A percentile compares a stretch with the other conserved stretches of the same genome.
Evolutionary conservation across 257 asterid genomes (phyloP).

Genomic region (Coffea eugenioides): DNA sequence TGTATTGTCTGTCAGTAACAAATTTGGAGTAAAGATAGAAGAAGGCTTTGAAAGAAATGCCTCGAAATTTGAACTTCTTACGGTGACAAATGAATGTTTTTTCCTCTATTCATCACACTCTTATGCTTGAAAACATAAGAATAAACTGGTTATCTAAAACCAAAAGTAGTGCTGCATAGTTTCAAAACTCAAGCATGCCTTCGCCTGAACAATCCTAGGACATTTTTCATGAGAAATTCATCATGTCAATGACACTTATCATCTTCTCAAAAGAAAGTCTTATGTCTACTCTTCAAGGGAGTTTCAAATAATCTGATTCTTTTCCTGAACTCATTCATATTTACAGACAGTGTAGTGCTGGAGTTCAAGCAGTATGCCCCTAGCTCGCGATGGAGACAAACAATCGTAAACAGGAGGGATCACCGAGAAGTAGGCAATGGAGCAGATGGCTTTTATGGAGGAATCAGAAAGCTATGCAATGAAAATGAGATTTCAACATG

Average conservation of each 20-base stretch:
- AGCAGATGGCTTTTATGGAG: conserved; percentile 78
- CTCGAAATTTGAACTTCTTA: not conserved
- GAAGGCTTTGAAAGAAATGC: not conserved
- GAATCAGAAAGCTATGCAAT: conserved; percentile 59
- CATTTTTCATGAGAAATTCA: not conserved
- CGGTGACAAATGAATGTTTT: not conserved
- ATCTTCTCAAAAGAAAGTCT: too few species aligned
- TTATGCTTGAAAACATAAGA: not conserved
- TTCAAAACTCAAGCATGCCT: not conserved
- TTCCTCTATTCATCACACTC: not conserved
- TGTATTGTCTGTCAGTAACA: not conserved
- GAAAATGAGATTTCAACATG: conserved; percentile 62
- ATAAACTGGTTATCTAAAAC: not conserved
- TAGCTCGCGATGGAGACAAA: conserved; percentile 70
- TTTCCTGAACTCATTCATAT: not conserved
- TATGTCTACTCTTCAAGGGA: not conserved
- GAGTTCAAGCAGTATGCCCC: conserved; percentile 83
- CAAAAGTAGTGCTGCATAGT: not conserved
- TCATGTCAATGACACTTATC: not conserved
- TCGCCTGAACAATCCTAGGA: not conserved
- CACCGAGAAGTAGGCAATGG: conserved; percentile 70
- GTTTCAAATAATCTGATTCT: not conserved
- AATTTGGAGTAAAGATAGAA: not conserved
- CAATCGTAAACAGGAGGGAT: conserved; percentile 45
- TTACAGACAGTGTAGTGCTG: conserved; percentile 53